Conservation (phyloP, 495 filamentous ascomycete species). For the Hypoxylon trugodes region DNA sequence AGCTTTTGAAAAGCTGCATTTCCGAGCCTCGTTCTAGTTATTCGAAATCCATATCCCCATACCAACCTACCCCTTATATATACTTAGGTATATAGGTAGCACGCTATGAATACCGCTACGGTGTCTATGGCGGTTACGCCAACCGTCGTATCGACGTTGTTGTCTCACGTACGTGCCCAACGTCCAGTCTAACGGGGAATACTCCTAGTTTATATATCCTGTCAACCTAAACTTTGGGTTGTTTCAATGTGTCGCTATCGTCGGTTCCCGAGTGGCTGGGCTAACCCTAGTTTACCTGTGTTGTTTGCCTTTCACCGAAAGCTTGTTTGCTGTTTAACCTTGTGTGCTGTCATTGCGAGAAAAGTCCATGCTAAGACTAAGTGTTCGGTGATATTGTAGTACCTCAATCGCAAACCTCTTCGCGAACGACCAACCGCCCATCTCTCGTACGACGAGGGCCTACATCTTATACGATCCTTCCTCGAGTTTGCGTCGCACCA, state of each 20-base stretch:
- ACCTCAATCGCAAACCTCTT: constrained; percentile 77
- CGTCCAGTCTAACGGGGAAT: constrained; percentile 1
- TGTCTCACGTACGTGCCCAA: constrained; percentile 72
- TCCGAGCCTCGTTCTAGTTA: background rate
- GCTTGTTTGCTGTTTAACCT: constrained; percentile 67
- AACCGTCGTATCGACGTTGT: constrained; percentile 76
- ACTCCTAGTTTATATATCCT: background rate
- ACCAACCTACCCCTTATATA: too few species aligned
- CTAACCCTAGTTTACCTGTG: constrained; percentile 60
- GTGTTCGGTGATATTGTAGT: constrained; percentile 58
- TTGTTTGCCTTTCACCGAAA: constrained; percentile 70
- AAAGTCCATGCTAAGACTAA: constrained; percentile 26
- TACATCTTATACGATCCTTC: constrained; percentile 87
- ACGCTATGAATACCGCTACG: constrained; percentile 73
- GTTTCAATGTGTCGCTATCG: background rate
- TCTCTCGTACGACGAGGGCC: constrained; percentile 92
- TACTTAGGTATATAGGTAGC: too few species aligned
- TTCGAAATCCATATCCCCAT: constrained; percentile 1
- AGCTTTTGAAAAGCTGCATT: constrained; percentile 24
- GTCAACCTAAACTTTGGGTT: background rate
- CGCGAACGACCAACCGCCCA: constrained; percentile 82
- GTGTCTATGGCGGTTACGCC: constrained; percentile 79
- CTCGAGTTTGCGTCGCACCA: constrained; percentile 82
- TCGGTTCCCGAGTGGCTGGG: background rate
- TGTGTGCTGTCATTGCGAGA: constrained; percentile 60